phyloP scores from a whole-genome alignment of 176 grass and related monocot genomes.

The Oryza meyeriana region DNA sequence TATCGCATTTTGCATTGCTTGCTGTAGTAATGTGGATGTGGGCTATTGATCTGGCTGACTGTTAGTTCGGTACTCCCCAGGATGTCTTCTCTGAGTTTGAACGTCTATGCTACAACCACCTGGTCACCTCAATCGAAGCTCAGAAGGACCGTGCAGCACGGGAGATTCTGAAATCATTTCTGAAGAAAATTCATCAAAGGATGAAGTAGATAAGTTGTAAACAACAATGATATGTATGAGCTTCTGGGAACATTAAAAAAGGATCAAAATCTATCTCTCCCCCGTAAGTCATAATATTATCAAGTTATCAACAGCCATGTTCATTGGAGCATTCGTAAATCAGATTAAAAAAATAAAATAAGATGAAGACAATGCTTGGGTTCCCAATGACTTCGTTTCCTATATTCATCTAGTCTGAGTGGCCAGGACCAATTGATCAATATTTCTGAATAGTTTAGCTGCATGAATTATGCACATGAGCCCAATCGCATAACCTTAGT shows the following conservation, averaged over 20 bases:
- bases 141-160: constrained; percentile 9
- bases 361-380: background rate
- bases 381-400: background rate
- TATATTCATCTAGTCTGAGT: background rate
- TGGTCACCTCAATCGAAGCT: constrained; percentile 28
- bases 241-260: background rate
- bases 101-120: constrained; percentile 29
- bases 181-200: constrained; percentile 38
- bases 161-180: constrained; percentile 28
- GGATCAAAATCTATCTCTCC: background rate
- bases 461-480: background rate
- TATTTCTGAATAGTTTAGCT: background rate
- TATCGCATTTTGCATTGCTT: background rate
- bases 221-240: background rate
- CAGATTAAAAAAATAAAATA: background rate
- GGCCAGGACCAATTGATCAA: background rate
- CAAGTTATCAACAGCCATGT: background rate
- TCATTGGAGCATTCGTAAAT: background rate
- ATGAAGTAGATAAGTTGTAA: constrained; percentile 12
- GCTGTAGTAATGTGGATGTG: background rate
- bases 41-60: background rate
- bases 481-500: background rate
- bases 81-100: constrained; percentile 37
- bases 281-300: background rate
- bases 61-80: background rate